These are phyloP conservation scores for Penicillium sp. DNA, from an alignment of 2,329 filamentous ascomycete species.

Conservation along the genomic window DNA sequence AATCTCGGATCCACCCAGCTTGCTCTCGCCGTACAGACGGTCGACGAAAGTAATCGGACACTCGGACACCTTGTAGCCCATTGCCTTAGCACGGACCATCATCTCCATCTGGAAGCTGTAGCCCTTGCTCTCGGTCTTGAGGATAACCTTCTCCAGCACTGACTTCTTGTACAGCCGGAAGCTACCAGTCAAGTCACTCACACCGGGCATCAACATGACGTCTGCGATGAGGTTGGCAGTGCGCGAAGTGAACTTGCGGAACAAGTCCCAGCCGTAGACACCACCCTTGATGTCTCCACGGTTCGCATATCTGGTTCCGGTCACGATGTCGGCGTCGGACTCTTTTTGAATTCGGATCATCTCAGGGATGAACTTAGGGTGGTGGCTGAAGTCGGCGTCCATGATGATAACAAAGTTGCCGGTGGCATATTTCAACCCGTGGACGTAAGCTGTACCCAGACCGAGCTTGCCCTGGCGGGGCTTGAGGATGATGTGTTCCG, in stretches of 20 bases:
- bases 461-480: slow-evolving; percentile 91
- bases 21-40: slow-evolving; percentile 89
- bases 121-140: slow-evolving; percentile 88
- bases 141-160: slow-evolving; percentile 86
- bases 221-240: slow-evolving; percentile 93
- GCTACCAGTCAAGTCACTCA: slow-evolving; percentile 92
- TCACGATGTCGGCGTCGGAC: slow-evolving; percentile 91
- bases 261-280: slow-evolving; percentile 95
- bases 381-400: slow-evolving; percentile 99
- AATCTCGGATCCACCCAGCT: slow-evolving; percentile 92
- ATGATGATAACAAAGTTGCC: slow-evolving; percentile 99
- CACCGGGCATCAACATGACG: slow-evolving; percentile 86
- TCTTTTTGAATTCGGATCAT: slow-evolving; percentile 83
- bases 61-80: slow-evolving; percentile 92
- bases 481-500: slow-evolving; percentile 76
- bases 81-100: slow-evolving; percentile 95
- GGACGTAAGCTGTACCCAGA: slow-evolving; percentile 94
- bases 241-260: slow-evolving; percentile 70
- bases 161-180: slow-evolving; percentile 92
- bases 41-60: slow-evolving; percentile 97
- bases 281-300: slow-evolving; percentile 64
- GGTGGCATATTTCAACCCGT: slow-evolving; percentile 83
- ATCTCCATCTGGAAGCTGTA: slow-evolving; percentile 99
- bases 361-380: slow-evolving; percentile 96
- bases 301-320: slow-evolving; percentile 89